Evolutionary conservation across 345 rosid species (phyloP).

Genomic region (Ceriops decandra): DNA sequence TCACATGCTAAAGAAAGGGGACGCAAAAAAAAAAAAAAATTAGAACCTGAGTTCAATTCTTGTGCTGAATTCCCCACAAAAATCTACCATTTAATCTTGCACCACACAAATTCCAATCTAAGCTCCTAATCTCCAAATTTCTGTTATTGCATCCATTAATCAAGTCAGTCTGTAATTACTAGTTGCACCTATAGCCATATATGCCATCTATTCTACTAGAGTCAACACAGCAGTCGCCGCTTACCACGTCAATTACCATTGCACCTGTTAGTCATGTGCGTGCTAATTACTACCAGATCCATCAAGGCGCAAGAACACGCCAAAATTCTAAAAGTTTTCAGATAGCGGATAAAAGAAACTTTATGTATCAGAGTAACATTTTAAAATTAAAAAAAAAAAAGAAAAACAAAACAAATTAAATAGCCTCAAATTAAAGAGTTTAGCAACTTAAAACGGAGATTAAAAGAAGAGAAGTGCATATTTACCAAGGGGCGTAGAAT

Average conservation of each 20-base stretch:
- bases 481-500: conserved; percentile 95
- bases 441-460: background rate
- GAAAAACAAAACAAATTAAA: background rate
- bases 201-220: too few species aligned
- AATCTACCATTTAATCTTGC: background rate
- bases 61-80: too few species aligned
- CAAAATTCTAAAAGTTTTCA: background rate
- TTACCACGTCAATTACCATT: too few species aligned
- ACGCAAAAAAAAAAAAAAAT: background rate
- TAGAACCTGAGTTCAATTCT: background rate
- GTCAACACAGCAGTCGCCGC: too few species aligned
- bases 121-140: too few species aligned
- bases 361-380: conserved; percentile 1
- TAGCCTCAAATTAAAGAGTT: background rate
- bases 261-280: too few species aligned
- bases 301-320: too few species aligned
- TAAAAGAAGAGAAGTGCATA: background rate
- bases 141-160: too few species aligned
- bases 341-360: background rate
- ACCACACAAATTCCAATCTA: background rate
- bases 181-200: too few species aligned
- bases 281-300: too few species aligned
- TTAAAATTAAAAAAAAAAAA: background rate
- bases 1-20: background rate
- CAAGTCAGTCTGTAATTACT: too few species aligned